Evolutionary conservation across 176 grass and related monocot species (phyloP).

Genomic region (Thinopyrum elongatum): DNA sequence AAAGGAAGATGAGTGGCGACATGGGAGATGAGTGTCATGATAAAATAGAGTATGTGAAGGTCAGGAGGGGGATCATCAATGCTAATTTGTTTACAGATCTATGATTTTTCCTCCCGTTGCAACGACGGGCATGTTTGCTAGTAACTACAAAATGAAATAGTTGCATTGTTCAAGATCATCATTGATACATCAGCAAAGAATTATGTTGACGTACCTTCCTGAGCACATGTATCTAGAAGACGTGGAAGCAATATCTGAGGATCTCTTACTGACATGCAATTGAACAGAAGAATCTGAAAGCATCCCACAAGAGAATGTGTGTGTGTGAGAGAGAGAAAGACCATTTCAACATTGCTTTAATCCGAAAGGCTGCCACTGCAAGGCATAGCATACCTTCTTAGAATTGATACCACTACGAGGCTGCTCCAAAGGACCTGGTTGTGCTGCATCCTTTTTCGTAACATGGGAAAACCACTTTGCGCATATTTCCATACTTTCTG

Average conservation of each 20-base stretch:
- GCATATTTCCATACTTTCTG: conserved; percentile 94
- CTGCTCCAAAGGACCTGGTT: conserved; percentile 30
- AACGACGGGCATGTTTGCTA: too few relatives aligned
- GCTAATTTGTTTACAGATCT: too few relatives aligned
- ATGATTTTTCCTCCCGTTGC: too few relatives aligned
- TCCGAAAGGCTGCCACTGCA: conserved; percentile 9
- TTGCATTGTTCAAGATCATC: conserved; percentile 24
- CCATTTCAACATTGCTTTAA: not conserved
- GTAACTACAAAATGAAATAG: conserved; percentile 15
- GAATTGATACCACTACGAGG: conserved; percentile 35
- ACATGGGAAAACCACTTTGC: conserved; percentile 77
- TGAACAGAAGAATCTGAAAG: conserved; percentile 88
- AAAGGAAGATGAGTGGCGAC: too few relatives aligned
- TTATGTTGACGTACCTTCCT: conserved; percentile 54
- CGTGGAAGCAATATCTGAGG: conserved; percentile 81
- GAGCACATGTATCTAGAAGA: conserved; percentile 65
- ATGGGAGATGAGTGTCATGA: too few relatives aligned
- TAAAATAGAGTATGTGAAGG: too few relatives aligned
- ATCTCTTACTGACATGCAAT: conserved; percentile 98
- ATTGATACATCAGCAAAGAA: conserved; percentile 19
- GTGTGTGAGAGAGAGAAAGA: not conserved
- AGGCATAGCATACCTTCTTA: conserved; percentile 52
- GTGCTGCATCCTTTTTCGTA: conserved; percentile 41
- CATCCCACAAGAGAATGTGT: conserved; percentile 20
- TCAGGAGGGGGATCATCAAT: too few relatives aligned